These are phyloP conservation scores for Arthroderma sp. DNA, from an alignment of 2,329 filamentous ascomycete species.

Conservation along the genomic window DNA sequence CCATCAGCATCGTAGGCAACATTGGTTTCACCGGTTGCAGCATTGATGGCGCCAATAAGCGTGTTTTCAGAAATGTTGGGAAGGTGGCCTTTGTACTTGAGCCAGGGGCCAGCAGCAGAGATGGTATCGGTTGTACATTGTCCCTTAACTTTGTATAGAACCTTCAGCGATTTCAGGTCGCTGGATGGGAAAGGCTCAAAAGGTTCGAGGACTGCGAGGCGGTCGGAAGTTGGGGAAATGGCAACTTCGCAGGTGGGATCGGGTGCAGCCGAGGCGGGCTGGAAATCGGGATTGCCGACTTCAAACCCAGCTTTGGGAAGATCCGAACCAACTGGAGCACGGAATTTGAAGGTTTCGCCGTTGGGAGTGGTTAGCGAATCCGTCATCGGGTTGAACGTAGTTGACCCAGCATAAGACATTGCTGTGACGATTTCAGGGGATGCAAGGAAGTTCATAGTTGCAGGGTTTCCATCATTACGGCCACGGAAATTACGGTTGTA, in stretches of 20 bases:
- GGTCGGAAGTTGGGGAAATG: slow-evolving; percentile 75
- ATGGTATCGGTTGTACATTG: slow-evolving; percentile 99
- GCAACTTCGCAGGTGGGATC: slow-evolving; percentile 59
- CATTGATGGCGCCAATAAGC: slow-evolving; percentile 86
- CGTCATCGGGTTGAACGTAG: slow-evolving; percentile 91
- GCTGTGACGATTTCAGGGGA: slow-evolving; percentile 95
- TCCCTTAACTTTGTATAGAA: slow-evolving; percentile 90
- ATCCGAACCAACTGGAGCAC: slow-evolving; percentile 51
- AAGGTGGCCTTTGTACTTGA: slow-evolving; percentile 98
- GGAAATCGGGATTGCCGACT: slow-evolving; percentile 59
- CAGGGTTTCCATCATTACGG: slow-evolving; percentile 89
- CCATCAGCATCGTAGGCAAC: slow-evolving; percentile 79
- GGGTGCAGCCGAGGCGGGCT: slow-evolving; percentile 57
- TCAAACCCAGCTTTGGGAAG: slow-evolving; percentile 65
- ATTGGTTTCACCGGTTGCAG: slow-evolving; percentile 84
- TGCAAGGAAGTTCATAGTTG: slow-evolving; percentile 97
- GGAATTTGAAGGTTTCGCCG: slow-evolving; percentile 73
- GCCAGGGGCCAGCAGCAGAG: slow-evolving; percentile 89
- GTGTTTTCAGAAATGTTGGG: slow-evolving; percentile 98
- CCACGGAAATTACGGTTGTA: slow-evolving; percentile 98
- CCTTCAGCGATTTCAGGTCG: slow-evolving; percentile 64
- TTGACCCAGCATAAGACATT: slow-evolving; percentile 82
- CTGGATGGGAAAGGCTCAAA: slow-evolving; percentile 68
- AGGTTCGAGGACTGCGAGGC: slow-evolving; percentile 80
- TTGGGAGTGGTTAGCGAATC: slow-evolving; percentile 69